Evolutionary conservation across 192 early-diverging fungal genomes (phyloP).

Genomic region (Coemansia sp.): DNA sequence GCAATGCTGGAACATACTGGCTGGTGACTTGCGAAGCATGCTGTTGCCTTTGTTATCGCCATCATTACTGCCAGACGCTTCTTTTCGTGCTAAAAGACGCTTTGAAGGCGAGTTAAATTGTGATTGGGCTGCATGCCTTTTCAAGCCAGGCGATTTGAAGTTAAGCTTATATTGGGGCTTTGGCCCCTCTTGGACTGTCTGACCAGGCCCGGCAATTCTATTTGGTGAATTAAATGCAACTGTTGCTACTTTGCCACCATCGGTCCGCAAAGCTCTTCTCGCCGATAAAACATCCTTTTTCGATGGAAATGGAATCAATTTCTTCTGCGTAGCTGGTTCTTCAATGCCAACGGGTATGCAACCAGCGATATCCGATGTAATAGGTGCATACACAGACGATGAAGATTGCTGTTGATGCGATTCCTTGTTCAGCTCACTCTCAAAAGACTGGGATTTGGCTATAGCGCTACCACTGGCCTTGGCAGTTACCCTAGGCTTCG

Average conservation of each 20-base stretch:
- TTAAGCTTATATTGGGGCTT: slow-evolving; percentile 10
- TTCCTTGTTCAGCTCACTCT: background rate
- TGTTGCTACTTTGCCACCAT: slow-evolving; percentile 9
- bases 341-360: background rate
- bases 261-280: slow-evolving; percentile 28
- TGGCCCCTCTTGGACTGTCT: background rate
- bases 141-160: slow-evolving; percentile 36
- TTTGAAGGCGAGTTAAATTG: slow-evolving; percentile 46
- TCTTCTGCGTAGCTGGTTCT: background rate
- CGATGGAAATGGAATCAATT: slow-evolving; percentile 31
- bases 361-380: background rate
- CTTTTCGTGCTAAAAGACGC: slow-evolving; percentile 14
- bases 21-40: background rate
- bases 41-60: background rate
- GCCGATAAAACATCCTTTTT: slow-evolving; percentile 44
- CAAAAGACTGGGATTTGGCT: background rate
- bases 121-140: slow-evolving; percentile 16
- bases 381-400: background rate
- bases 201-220: background rate
- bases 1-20: slow-evolving; percentile 6
- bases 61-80: background rate
- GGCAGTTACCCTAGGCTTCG: slow-evolving; percentile 1
- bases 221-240: slow-evolving; percentile 18
- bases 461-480: background rate
- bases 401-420: background rate